Percentiles rank a stretch among this genome's conserved stretches.
phyloP scores from a whole-genome alignment of 306 rosid genomes.

The Biancaea sappan region DNA sequence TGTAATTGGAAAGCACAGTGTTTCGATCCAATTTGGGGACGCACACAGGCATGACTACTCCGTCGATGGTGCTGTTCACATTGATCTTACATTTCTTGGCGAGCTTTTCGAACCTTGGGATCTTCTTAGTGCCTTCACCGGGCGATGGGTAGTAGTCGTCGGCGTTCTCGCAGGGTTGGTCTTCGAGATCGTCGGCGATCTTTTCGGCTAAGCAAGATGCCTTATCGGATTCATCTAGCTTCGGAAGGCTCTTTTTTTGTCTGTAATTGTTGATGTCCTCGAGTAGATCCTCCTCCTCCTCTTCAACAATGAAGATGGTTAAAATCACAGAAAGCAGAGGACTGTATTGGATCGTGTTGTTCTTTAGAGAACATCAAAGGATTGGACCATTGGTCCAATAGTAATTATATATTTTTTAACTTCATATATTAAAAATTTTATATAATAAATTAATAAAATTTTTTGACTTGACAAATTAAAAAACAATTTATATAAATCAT shows the following conservation, averaged over 20 bases:
- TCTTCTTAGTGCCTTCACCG: constrained; percentile 14
- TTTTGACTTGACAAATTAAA: too few species aligned
- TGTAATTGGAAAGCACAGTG: constrained; percentile 47
- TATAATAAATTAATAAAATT: too few species aligned
- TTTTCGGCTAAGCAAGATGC: constrained; percentile 62
- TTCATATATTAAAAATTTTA: too few species aligned
- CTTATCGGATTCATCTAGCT: constrained; percentile 36
- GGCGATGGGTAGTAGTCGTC: constrained; percentile 38
- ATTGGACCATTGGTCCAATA: too few species aligned
- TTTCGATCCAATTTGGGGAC: constrained; percentile 37
- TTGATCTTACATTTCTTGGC: constrained; percentile 51
- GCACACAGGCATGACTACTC: constrained; percentile 62
- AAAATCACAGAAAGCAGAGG: not conserved
- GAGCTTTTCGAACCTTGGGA: constrained; percentile 40
- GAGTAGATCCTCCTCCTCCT: constrained; percentile 48
- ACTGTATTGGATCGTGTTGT: too few species aligned
- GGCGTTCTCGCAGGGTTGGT: constrained; percentile 45
- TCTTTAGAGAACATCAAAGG: too few species aligned
- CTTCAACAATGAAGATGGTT: constrained; percentile 36
- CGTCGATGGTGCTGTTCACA: constrained; percentile 49
- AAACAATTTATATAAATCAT: too few species aligned
- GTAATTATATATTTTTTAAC: too few species aligned
- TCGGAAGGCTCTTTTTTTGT: constrained; percentile 41
- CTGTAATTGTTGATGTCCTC: constrained; percentile 69
- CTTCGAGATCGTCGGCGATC: constrained; percentile 51